phyloP scores from a whole-genome alignment of 2,329 filamentous ascomycete genomes.

The Intubia oerlemansii region DNA sequence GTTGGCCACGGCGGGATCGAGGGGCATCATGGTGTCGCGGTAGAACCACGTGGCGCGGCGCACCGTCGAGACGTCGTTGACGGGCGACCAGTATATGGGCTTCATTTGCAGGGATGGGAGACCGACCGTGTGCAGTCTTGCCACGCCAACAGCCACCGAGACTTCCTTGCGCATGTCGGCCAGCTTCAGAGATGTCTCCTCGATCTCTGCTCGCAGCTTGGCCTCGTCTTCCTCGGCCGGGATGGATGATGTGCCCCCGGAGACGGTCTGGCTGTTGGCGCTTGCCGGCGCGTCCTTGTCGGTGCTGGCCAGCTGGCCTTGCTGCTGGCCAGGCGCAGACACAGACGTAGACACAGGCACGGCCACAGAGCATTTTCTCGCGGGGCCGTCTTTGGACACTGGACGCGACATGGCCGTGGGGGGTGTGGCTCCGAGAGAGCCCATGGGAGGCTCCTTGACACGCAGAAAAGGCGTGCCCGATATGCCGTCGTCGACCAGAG shows the following conservation, averaged over 20 bases:
- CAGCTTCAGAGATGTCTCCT: neutral
- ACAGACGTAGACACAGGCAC: no score
- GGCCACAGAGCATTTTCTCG: no score
- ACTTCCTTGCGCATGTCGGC: neutral
- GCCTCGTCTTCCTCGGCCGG: neutral
- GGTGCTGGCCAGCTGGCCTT: no score
- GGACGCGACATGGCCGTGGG: no score
- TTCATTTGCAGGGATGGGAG: constrained; percentile 73
- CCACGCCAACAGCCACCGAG: constrained; percentile 68
- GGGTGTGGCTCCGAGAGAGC: no score
- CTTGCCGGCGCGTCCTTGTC: neutral
- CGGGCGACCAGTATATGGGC: constrained; percentile 92
- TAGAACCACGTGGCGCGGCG: constrained; percentile 93
- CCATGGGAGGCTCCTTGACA: no score
- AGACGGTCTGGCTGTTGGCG: neutral
- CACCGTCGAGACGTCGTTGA: constrained; percentile 72
- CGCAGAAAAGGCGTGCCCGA: constrained; percentile 32
- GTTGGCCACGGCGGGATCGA: constrained; percentile 72
- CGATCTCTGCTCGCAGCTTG: neutral
- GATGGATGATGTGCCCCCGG: neutral
- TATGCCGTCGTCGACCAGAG: constrained; percentile 24
- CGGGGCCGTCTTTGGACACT: no score
- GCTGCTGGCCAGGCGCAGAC: no score
- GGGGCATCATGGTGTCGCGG: constrained; percentile 76
- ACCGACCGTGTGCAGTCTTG: constrained; percentile 73